These are phyloP conservation scores for Botrytis medusae DNA, from an alignment of 2,329 filamentous ascomycete species.

Conservation along the genomic window DNA sequence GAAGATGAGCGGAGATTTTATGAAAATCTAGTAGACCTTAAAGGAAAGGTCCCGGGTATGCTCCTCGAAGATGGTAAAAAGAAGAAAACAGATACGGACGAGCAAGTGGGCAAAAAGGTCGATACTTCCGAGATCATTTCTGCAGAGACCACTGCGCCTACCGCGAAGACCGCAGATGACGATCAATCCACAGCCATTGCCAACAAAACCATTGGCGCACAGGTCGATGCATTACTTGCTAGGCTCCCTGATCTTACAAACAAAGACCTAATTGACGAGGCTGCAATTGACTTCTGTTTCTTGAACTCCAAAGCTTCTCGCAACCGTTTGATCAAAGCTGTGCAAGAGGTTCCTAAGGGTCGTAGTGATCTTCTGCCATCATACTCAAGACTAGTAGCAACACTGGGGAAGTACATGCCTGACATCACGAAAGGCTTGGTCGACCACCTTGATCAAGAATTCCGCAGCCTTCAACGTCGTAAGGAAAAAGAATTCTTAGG, in stretches of 20 bases:
- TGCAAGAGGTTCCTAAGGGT: constrained; percentile 93
- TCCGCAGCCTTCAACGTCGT: constrained; percentile 90
- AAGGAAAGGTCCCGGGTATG: constrained; percentile 92
- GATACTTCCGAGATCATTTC: constrained; percentile 52
- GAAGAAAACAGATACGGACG: constrained; percentile 81
- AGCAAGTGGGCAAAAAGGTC: constrained; percentile 75
- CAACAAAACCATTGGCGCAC: constrained; percentile 96
- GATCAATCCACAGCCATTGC: constrained; percentile 92
- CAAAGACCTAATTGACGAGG: constrained; percentile 89
- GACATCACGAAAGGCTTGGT: constrained; percentile 93
- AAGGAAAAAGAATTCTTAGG: constrained; percentile 98
- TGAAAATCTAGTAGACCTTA: constrained; percentile 92
- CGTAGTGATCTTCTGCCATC: constrained; percentile 86
- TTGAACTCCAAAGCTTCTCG: constrained; percentile 97
- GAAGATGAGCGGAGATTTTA: constrained; percentile 98
- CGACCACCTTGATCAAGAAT: constrained; percentile 91
- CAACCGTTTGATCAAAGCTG: constrained; percentile 86
- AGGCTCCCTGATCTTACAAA: constrained; percentile 87
- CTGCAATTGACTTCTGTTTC: constrained; percentile 95
- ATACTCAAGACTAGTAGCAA: constrained; percentile 91
- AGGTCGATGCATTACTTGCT: constrained; percentile 86
- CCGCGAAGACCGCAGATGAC: constrained; percentile 59
- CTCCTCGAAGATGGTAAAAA: constrained; percentile 93
- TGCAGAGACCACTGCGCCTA: constrained; percentile 44
- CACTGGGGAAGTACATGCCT: constrained; percentile 87